phyloP scores from a whole-genome alignment of 208 protist species.

The Trypanosoma theileri region DNA sequence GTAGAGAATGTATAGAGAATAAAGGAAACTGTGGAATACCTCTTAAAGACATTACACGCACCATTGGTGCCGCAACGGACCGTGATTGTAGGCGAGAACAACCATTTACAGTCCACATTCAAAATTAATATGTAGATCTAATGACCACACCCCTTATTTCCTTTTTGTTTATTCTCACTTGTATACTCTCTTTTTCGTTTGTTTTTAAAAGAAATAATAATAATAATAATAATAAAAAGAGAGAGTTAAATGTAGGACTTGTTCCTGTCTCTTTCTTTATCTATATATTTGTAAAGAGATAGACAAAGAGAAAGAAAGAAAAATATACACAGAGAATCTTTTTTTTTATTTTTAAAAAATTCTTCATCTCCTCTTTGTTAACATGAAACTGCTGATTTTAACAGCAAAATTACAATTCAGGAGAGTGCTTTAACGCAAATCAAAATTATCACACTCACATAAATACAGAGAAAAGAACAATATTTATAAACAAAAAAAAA shows the following conservation, averaged over 20 bases:
- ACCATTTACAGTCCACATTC: not conserved
- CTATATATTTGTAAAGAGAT: conserved; percentile 3
- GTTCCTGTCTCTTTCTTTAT: conserved; percentile 6
- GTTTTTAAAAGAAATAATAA: not conserved
- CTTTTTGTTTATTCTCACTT: not conserved
- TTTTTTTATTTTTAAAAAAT: too few relatives aligned
- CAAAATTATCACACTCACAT: too few relatives aligned
- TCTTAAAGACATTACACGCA: too few relatives aligned
- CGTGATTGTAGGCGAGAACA: not conserved
- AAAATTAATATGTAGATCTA: not conserved
- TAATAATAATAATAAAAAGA: not conserved
- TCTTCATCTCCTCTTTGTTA: too few relatives aligned
- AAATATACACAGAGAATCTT: not conserved
- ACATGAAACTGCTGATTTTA: too few relatives aligned
- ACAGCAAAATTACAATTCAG: too few relatives aligned
- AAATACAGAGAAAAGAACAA: too few relatives aligned
- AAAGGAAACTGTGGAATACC: not conserved
- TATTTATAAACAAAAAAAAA: too few relatives aligned
- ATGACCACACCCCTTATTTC: not conserved
- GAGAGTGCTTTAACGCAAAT: too few relatives aligned
- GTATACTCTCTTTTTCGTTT: not conserved
- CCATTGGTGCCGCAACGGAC: not conserved
- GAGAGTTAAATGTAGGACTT: conserved; percentile 1
- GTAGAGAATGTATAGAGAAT: not conserved
- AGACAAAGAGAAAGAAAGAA: conserved; percentile 13